Conservation (phyloP, 1,284 basidiomycete genomes). For the Heterobasidion irregulare region DNA sequence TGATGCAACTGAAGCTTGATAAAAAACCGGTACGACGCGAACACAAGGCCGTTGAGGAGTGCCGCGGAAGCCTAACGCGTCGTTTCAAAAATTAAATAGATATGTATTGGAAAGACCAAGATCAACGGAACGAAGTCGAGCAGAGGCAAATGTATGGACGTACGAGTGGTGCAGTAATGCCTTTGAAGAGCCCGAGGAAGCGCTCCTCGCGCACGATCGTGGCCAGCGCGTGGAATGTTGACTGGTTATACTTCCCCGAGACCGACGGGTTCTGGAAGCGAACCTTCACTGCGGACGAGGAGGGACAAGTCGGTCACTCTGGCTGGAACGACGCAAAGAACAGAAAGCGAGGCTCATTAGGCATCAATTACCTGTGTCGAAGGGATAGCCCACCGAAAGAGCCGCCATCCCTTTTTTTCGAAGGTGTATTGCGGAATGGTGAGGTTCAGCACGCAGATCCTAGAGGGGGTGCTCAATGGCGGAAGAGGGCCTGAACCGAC, state of each 20-base stretch:
- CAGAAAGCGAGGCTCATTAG: neutral
- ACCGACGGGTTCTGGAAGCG: conserved; percentile 60
- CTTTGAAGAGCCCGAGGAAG: conserved; percentile 61
- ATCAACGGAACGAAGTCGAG: too few species aligned
- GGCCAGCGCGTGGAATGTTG: conserved; percentile 50
- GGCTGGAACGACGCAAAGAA: neutral
- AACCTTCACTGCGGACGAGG: conserved; percentile 50
- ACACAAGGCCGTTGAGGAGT: conserved; percentile 68
- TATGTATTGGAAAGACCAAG: too few species aligned
- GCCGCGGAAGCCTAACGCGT: conserved; percentile 51
- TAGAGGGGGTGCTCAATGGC: neutral
- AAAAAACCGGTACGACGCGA: conserved; percentile 66
- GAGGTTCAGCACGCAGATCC: neutral
- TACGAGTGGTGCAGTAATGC: conserved; percentile 65
- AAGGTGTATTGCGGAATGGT: neutral
- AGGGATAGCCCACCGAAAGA: conserved; percentile 61
- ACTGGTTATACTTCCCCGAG: conserved; percentile 40
- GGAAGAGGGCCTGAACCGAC: conserved; percentile 17
- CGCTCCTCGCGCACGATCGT: conserved; percentile 64
- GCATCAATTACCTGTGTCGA: conserved; percentile 56
- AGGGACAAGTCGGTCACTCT: conserved; percentile 1
- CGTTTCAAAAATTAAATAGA: neutral
- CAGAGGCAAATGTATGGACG: conserved; percentile 12
- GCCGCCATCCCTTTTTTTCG: conserved; percentile 45
- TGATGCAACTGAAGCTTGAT: conserved; percentile 48